Percentiles rank a stretch among this genome's conserved stretches.
phyloP scores from a whole-genome alignment of 139 green algal species.

The Gonium pectorale region DNA sequence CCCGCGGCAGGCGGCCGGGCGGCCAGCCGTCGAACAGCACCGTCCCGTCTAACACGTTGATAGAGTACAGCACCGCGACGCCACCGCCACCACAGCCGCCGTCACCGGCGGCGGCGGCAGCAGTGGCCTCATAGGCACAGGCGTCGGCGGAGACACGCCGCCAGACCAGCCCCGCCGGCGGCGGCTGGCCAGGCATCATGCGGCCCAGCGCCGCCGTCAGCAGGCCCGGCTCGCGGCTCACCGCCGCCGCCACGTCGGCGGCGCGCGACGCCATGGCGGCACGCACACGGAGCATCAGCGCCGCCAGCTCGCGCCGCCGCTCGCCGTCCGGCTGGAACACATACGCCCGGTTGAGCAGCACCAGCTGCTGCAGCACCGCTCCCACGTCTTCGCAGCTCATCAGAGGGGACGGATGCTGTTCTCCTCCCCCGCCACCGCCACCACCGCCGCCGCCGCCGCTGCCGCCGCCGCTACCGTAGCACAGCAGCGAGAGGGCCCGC shows the following conservation, averaged over 20 bases:
- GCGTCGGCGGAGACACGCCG: no score
- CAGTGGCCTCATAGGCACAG: no score
- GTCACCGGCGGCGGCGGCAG: no score
- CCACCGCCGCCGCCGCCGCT: background rate
- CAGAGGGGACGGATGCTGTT: background rate
- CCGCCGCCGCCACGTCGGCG: no score
- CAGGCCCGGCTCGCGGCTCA: background rate
- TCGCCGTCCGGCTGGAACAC: slow-evolving; percentile 33
- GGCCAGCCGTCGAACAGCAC: slow-evolving; percentile 57
- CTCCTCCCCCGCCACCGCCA: background rate
- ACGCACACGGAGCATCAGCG: slow-evolving; percentile 31
- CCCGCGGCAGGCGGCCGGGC: slow-evolving; percentile 53
- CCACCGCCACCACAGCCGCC: background rate
- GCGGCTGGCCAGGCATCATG: no score
- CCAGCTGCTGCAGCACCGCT: slow-evolving; percentile 9
- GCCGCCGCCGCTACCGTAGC: background rate
- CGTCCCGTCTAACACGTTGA: slow-evolving; percentile 62
- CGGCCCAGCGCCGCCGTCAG: no score
- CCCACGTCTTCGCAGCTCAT: slow-evolving; percentile 14
- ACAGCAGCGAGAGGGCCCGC: slow-evolving; percentile 23
- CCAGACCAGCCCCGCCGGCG: no score
- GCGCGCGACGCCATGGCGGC: slow-evolving; percentile 12
- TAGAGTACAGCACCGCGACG: slow-evolving; percentile 47
- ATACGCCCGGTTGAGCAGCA: slow-evolving; percentile 48
- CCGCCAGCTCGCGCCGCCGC: background rate